A percentile compares a stretch with the other conserved stretches of the same genome.
Conservation (phyloP, 2,329 filamentous ascomycete genomes). For the Ceratocystiopsis minuta region DNA sequence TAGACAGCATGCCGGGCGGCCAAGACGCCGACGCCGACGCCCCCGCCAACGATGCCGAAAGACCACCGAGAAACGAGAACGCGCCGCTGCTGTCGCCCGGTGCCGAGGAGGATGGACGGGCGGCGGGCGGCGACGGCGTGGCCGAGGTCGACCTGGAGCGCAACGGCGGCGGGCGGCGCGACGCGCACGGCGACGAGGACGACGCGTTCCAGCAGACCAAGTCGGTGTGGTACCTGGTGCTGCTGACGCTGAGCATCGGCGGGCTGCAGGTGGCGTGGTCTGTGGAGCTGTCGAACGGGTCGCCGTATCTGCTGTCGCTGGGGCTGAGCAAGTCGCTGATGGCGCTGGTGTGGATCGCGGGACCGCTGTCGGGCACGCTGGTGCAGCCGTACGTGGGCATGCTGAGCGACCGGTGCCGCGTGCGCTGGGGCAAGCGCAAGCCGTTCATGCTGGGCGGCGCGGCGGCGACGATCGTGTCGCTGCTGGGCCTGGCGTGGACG, state of each 20-base stretch:
- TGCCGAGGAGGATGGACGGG: slow-evolving; percentile 1
- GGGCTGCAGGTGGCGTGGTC: slow-evolving; percentile 92
- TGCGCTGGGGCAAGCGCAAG: slow-evolving; percentile 59
- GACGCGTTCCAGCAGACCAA: slow-evolving; percentile 47
- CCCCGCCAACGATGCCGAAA: not conserved
- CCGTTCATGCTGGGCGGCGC: slow-evolving; percentile 64
- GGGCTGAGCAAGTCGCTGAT: slow-evolving; percentile 70
- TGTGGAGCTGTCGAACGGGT: slow-evolving; percentile 84
- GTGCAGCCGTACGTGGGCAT: slow-evolving; percentile 75
- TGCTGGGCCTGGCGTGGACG: slow-evolving; percentile 58
- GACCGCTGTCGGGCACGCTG: slow-evolving; percentile 58
- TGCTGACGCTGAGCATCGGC: slow-evolving; percentile 73
- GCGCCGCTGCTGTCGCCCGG: not conserved
- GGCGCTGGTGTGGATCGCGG: slow-evolving; percentile 72
- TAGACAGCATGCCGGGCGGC: not conserved
- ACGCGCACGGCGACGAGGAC: slow-evolving; percentile 19
- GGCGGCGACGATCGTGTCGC: slow-evolving; percentile 44
- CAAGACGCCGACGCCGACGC: too few relatives aligned
- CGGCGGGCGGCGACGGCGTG: not conserved
- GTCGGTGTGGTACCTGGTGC: slow-evolving; percentile 67
- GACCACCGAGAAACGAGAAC: not conserved
- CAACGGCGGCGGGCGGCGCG: not conserved
- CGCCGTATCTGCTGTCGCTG: slow-evolving; percentile 63
- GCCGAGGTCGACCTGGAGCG: slow-evolving; percentile 16
- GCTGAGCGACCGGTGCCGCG: slow-evolving; percentile 58